Conservation (phyloP, 2,329 filamentous ascomycete species). For the Pseudohalonectria lignicola region DNA sequence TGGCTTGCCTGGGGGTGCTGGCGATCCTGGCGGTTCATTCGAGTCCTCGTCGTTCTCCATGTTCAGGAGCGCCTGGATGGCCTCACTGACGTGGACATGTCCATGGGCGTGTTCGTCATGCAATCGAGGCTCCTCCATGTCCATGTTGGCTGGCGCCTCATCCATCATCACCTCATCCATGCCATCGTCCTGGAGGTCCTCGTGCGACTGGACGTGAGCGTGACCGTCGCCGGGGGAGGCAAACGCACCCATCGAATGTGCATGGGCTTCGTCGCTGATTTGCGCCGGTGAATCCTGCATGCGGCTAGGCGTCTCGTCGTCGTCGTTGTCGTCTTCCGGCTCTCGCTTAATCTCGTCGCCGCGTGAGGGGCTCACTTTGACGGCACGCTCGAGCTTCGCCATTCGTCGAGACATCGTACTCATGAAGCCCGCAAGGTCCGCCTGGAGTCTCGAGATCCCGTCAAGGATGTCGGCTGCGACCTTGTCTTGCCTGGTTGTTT, state of each 20-base stretch:
- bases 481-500: slow-evolving; percentile 51
- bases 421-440: no score
- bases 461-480: slow-evolving; percentile 49
- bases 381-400: no score
- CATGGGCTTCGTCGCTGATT: no score
- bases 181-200: neutral
- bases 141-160: no score
- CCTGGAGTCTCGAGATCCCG: no score
- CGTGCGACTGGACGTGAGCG: neutral
- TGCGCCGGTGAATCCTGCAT: slow-evolving; percentile 9
- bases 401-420: no score
- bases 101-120: no score
- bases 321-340: slow-evolving; percentile 8
- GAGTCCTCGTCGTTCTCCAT: slow-evolving; percentile 34
- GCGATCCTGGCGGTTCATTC: slow-evolving; percentile 37
- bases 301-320: slow-evolving; percentile 6
- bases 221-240: neutral
- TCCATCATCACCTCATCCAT: neutral
- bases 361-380: no score
- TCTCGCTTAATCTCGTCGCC: slow-evolving; percentile 18
- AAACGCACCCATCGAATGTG: no score
- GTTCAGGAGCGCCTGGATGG: no score
- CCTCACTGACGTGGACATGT: no score
- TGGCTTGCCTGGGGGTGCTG: slow-evolving; percentile 47
- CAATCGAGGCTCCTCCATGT: no score